phyloP scores from a whole-genome alignment of 306 rosid genomes.

The Vicia villosa region DNA sequence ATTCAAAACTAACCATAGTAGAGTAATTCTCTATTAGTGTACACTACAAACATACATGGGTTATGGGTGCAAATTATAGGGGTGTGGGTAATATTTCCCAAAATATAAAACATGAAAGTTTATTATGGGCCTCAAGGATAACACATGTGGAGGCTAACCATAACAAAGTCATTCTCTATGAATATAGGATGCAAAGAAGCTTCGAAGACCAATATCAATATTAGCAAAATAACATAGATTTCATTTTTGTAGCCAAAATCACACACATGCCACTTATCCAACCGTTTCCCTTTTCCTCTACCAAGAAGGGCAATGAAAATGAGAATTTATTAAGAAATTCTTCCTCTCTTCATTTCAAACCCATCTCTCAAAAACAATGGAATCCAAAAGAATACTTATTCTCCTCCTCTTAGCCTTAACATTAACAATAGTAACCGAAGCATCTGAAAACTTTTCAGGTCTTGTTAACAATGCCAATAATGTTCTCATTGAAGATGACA shows the following conservation, averaged over 20 bases:
- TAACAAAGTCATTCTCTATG: not conserved
- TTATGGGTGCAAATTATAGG: not conserved
- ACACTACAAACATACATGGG: no score
- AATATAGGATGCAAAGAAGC: not conserved
- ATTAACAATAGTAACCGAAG: constrained; percentile 34
- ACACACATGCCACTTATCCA: constrained; percentile 12
- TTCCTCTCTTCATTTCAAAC: not conserved
- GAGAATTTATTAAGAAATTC: not conserved
- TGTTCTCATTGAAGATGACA: constrained; percentile 42
- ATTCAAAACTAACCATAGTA: no score
- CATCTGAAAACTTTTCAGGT: constrained; percentile 6
- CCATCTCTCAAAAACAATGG: constrained; percentile 36
- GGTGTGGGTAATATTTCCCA: not conserved
- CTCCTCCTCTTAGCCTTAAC: constrained; percentile 36
- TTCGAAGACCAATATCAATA: not conserved
- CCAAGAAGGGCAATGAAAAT: constrained; percentile 31
- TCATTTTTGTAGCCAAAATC: constrained; percentile 28
- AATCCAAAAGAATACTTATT: constrained; percentile 33
- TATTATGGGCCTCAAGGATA: not conserved
- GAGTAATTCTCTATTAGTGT: no score
- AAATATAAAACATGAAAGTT: not conserved
- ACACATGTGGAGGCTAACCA: not conserved
- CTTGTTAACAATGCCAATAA: not conserved
- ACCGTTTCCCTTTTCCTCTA: constrained; percentile 33
- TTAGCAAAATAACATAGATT: not conserved